Evolutionary conservation across 2,329 filamentous ascomycete genomes (phyloP).

Genomic region (Chaetomiaceae sp.): DNA sequence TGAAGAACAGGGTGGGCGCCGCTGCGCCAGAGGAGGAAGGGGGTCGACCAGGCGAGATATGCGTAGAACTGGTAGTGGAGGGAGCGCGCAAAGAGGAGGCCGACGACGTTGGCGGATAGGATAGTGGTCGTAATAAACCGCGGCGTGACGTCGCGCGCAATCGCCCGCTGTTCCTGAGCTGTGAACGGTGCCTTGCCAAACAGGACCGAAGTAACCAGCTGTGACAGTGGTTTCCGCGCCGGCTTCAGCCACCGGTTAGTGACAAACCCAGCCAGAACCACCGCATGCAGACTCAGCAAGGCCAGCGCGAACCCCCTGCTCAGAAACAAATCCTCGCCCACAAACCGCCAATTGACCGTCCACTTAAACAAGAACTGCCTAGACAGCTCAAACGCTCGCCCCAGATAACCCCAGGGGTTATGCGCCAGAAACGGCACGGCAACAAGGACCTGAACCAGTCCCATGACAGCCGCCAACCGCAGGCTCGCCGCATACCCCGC

Average conservation of each 20-base stretch:
- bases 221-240: constrained; percentile 52
- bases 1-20: constrained; percentile 64
- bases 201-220: constrained; percentile 47
- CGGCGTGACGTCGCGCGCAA: constrained; percentile 58
- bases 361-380: constrained; percentile 92
- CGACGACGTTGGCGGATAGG: constrained; percentile 70
- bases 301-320: constrained; percentile 60
- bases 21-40: constrained; percentile 79
- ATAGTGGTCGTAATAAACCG: constrained; percentile 73
- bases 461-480: constrained; percentile 65
- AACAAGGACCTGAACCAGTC: constrained; percentile 68
- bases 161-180: constrained; percentile 49
- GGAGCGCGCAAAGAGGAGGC: constrained; percentile 79
- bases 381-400: constrained; percentile 83
- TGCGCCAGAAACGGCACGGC: constrained; percentile 63
- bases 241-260: constrained; percentile 68
- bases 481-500: constrained; percentile 63
- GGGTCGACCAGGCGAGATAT: constrained; percentile 84
- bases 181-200: constrained; percentile 43
- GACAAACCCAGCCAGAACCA: constrained; percentile 64
- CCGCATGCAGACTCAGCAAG: constrained; percentile 62
- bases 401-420: constrained; percentile 68
- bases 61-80: constrained; percentile 96
- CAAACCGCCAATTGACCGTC: constrained; percentile 98
- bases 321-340: constrained; percentile 79